phyloP scores from a whole-genome alignment of 2,329 filamentous ascomycete species.

The Lanzia echinophila region DNA sequence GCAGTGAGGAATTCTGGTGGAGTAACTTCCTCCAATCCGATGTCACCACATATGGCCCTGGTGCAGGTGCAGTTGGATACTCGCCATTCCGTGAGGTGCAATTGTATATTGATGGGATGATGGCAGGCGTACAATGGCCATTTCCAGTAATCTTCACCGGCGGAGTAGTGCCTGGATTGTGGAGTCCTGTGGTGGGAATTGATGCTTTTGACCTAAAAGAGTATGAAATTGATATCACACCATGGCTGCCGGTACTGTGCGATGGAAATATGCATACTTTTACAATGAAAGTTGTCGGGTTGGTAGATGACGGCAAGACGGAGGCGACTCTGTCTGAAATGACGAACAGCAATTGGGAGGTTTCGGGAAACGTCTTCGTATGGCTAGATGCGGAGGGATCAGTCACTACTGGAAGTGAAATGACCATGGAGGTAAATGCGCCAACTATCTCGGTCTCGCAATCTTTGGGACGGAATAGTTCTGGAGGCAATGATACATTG shows the following conservation, averaged over 20 bases:
- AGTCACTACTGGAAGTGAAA: constrained; percentile 10
- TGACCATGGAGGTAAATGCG: background rate
- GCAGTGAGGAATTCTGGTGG: constrained; percentile 79
- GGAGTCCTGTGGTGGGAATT: constrained; percentile 67
- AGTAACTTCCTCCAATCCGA: constrained; percentile 61
- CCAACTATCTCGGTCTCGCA: background rate
- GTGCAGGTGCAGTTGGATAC: constrained; percentile 46
- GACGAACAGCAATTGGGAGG: constrained; percentile 53
- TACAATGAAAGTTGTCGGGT: constrained; percentile 55
- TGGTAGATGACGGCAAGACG: constrained; percentile 46
- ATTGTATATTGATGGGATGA: constrained; percentile 59
- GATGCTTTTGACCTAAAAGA: constrained; percentile 71
- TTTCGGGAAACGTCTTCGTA: constrained; percentile 69
- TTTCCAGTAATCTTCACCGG: constrained; percentile 76
- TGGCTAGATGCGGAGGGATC: constrained; percentile 39
- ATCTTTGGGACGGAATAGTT: background rate
- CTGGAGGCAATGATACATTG: background rate
- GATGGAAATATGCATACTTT: constrained; percentile 59
- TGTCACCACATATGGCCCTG: constrained; percentile 47
- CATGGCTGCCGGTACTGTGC: constrained; percentile 61
- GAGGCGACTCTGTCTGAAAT: constrained; percentile 42
- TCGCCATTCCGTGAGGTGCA: constrained; percentile 72
- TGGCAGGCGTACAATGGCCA: constrained; percentile 70
- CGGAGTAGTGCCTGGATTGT: constrained; percentile 65
- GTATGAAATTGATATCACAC: constrained; percentile 71